Evolutionary conservation across 176 grass and related monocot genomes (phyloP).

Genomic region (Secale cereale): DNA sequence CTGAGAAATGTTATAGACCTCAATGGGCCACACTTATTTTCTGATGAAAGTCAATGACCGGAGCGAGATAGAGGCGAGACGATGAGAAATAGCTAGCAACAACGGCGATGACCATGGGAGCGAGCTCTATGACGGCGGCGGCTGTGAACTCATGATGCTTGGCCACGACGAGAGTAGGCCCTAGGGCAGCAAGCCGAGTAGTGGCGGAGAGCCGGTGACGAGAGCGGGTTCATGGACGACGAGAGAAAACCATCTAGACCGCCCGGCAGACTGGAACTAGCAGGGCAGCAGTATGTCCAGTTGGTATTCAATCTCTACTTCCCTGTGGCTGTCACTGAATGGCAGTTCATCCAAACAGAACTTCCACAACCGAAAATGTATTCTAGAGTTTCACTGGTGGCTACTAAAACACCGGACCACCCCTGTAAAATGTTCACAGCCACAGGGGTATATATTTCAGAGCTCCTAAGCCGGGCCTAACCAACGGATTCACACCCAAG

Average conservation of each 20-base stretch:
- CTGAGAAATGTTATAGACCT: neutral
- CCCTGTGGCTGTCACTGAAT: neutral
- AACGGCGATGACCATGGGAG: neutral
- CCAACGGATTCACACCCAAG: neutral
- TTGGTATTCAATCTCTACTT: neutral
- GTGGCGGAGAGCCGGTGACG: neutral
- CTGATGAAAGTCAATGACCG: neutral
- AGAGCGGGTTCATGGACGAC: neutral
- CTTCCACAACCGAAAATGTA: too few relatives aligned
- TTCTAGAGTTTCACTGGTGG: neutral
- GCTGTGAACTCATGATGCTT: neutral
- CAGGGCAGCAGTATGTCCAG: neutral
- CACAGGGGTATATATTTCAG: neutral
- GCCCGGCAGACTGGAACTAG: neutral
- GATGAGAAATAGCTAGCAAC: neutral
- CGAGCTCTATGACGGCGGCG: neutral
- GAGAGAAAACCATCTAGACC: neutral
- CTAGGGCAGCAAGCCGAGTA: neutral
- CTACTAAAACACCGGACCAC: neutral
- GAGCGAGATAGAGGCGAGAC: neutral
- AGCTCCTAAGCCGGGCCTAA: constrained; percentile 1
- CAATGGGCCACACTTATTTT: neutral
- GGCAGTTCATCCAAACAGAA: neutral
- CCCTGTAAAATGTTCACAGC: neutral
- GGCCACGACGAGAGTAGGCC: neutral